Conservation (phyloP, 768 basidiomycete genomes). For the Harrya chromipes region DNA sequence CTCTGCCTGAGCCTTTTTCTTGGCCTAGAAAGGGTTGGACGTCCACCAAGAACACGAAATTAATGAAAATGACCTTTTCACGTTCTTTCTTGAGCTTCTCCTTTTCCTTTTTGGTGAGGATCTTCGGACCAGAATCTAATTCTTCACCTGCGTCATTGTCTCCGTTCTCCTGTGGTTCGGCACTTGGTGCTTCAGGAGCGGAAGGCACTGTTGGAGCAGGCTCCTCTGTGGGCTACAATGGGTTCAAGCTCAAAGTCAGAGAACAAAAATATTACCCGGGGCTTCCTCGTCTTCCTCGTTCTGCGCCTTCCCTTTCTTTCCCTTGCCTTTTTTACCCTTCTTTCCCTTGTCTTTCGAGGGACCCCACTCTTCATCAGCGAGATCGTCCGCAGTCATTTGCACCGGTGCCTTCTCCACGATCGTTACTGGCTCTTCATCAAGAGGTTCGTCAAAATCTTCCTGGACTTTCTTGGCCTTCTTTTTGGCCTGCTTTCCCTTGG, state of each 20-base stretch:
- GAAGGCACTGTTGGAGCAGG: slow-evolving; percentile 24
- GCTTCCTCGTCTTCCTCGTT: slow-evolving; percentile 10
- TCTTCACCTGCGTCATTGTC: slow-evolving; percentile 46
- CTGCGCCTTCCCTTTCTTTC: slow-evolving; percentile 19
- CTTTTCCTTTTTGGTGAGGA: slow-evolving; percentile 94
- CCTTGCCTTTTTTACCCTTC: slow-evolving; percentile 23
- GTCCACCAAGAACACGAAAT: slow-evolving; percentile 4
- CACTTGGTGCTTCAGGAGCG: slow-evolving; percentile 26
- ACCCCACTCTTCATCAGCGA: slow-evolving; percentile 73
- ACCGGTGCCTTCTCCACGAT: slow-evolving; percentile 39
- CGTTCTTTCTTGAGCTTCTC: slow-evolving; percentile 96
- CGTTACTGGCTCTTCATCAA: slow-evolving; percentile 24
- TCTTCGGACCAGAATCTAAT: slow-evolving; percentile 55
- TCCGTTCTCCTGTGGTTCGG: slow-evolving; percentile 34
- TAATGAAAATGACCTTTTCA: slow-evolving; percentile 67
- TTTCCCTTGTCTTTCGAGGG: slow-evolving; percentile 30
- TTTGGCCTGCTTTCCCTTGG: slow-evolving; percentile 55
- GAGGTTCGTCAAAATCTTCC: slow-evolving; percentile 31
- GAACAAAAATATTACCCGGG: slow-evolving; percentile 8
- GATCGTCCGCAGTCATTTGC: slow-evolving; percentile 64
- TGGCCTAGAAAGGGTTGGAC: slow-evolving; percentile 42
- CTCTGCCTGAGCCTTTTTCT: slow-evolving; percentile 83
- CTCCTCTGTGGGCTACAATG: slow-evolving; percentile 15
- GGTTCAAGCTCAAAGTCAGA: neutral
- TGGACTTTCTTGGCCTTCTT: slow-evolving; percentile 42